Evolutionary conservation across 768 basidiomycete species (phyloP).

Genomic region (Tylopilus rubrobrunneus): DNA sequence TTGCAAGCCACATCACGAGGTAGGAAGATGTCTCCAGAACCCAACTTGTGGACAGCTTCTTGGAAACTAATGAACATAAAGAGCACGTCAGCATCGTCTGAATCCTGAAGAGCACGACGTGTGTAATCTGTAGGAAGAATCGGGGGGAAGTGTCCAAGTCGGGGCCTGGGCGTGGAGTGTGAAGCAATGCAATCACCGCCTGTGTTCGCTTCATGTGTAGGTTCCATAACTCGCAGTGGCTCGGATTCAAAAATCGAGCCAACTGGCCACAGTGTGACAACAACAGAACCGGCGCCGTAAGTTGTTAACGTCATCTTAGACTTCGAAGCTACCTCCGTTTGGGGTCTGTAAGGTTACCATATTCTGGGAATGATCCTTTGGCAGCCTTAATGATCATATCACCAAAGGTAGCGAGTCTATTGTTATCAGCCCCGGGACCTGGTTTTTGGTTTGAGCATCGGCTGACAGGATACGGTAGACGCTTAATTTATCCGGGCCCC

Average conservation of each 20-base stretch:
- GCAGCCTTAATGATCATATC: too few relatives aligned
- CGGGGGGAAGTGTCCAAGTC: too few relatives aligned
- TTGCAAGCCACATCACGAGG: background rate
- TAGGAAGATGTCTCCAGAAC: background rate
- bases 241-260: background rate
- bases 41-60: background rate
- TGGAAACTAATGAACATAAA: slow-evolving; percentile 4
- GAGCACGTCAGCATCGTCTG: background rate
- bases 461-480: background rate
- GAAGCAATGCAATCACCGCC: too few relatives aligned
- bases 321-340: background rate
- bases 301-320: background rate
- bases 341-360: too few relatives aligned
- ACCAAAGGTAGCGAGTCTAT: too few relatives aligned
- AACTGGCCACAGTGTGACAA: background rate
- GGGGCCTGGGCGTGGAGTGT: too few relatives aligned
- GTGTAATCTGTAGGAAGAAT: background rate
- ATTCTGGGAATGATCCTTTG: too few relatives aligned
- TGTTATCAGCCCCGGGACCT: too few relatives aligned
- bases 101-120: background rate
- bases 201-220: too few relatives aligned
- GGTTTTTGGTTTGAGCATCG: background rate
- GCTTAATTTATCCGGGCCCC: background rate
- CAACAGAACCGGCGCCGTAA: too few relatives aligned
- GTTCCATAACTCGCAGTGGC: too few relatives aligned